Evolutionary conservation across 2,329 filamentous ascomycete species (phyloP).

Genomic region (Fusarium nisikadoi): DNA sequence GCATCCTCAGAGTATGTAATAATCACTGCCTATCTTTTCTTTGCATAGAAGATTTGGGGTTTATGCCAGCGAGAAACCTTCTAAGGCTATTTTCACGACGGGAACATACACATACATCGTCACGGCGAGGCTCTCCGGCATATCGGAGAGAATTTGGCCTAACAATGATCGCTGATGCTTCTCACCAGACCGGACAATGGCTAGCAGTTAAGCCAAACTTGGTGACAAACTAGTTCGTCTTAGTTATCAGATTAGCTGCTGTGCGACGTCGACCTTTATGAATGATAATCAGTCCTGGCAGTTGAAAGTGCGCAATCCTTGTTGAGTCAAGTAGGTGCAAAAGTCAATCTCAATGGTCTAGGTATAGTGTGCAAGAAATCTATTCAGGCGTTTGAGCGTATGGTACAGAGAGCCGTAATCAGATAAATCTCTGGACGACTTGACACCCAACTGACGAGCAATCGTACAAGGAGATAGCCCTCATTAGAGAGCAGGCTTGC

Average conservation of each 20-base stretch:
- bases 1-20: not conserved
- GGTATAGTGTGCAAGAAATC: constrained; percentile 40
- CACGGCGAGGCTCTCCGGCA: not conserved
- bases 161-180: not conserved
- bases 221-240: not conserved
- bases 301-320: not conserved
- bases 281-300: not conserved
- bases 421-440: constrained; percentile 29
- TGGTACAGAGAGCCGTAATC: constrained; percentile 45
- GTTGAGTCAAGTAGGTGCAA: not conserved
- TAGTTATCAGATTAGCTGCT: no score
- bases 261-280: not conserved
- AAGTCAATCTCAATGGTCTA: constrained; percentile 17
- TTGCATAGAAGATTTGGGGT: not conserved
- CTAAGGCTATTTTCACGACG: not conserved
- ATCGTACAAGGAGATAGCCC: constrained; percentile 40
- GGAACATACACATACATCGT: not conserved
- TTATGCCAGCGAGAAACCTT: not conserved
- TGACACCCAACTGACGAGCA: constrained; percentile 38
- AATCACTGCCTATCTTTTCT: not conserved
- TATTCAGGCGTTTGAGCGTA: constrained; percentile 49
- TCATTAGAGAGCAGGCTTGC: constrained; percentile 27
- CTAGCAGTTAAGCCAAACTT: not conserved
- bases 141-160: not conserved
- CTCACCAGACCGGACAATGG: not conserved